Percentiles rank a stretch among this genome's conserved stretches.
Conservation (phyloP, 805 yeast genomes). For the Schizosaccharomyces octosporus region DNA sequence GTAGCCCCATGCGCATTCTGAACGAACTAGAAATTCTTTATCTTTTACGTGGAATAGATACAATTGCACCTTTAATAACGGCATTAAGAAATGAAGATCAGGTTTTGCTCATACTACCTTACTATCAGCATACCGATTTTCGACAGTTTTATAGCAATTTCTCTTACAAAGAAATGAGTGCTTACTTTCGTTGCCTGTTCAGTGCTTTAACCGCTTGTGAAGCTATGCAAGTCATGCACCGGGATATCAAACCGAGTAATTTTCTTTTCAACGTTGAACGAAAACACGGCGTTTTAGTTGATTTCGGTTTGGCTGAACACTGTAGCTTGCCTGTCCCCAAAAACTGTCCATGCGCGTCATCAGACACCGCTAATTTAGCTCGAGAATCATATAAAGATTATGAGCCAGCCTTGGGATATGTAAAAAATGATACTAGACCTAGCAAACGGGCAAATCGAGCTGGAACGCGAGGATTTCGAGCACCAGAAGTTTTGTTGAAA, state of each 20-base stretch:
- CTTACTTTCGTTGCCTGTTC: constrained; percentile 56
- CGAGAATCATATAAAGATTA: constrained; percentile 4
- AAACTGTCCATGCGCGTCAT: neutral
- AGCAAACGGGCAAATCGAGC: constrained; percentile 90
- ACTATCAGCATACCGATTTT: constrained; percentile 73
- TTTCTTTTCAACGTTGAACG: constrained; percentile 42
- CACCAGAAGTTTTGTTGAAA: constrained; percentile 75
- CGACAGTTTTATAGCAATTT: constrained; percentile 43
- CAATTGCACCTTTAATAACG: constrained; percentile 74
- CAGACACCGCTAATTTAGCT: neutral
- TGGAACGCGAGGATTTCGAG: constrained; percentile 84
- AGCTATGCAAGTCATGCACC: constrained; percentile 52
- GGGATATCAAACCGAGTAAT: constrained; percentile 75
- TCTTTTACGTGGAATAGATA: constrained; percentile 29
- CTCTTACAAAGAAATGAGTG: constrained; percentile 54
- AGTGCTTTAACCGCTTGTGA: constrained; percentile 59
- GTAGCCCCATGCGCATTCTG: constrained; percentile 74
- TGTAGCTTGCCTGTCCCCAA: neutral
- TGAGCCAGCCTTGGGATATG: constrained; percentile 35
- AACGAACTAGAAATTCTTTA: constrained; percentile 67
- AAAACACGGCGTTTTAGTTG: constrained; percentile 61
- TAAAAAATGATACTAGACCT: constrained; percentile 56
- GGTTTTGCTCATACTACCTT: constrained; percentile 78
- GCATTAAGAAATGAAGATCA: constrained; percentile 75
- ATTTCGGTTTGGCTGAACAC: constrained; percentile 75